Evolutionary conservation across 2,329 filamentous ascomycete species (phyloP).

Genomic region (Dactylellina sp.): DNA sequence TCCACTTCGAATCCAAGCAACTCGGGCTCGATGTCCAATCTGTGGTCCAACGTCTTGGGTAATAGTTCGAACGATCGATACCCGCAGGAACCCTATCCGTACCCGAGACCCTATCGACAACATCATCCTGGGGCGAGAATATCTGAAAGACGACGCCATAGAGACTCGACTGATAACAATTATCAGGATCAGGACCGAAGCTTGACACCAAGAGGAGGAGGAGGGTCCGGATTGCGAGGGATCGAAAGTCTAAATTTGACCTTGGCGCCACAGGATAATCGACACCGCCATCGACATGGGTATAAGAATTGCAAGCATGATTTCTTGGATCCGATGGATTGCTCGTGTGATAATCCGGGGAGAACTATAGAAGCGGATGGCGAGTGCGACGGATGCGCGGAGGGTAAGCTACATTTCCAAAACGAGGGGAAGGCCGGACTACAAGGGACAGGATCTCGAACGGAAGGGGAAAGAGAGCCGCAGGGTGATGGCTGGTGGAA

Average conservation of each 20-base stretch:
- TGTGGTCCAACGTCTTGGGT: background rate
- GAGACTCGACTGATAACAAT: background rate
- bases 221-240: background rate
- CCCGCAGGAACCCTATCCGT: background rate
- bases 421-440: background rate
- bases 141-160: background rate
- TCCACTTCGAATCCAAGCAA: background rate
- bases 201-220: background rate
- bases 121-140: background rate
- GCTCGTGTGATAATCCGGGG: conserved; percentile 24
- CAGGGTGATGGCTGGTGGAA: conserved; percentile 16
- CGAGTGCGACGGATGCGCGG: conserved; percentile 9
- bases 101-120: background rate
- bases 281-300: conserved; percentile 35
- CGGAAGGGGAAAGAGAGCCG: background rate
- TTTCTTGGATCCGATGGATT: conserved; percentile 41
- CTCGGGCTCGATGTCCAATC: too few relatives aligned
- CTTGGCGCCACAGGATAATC: too few relatives aligned
- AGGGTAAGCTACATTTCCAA: background rate
- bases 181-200: background rate
- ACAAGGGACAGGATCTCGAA: background rate
- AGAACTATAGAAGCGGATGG: conserved; percentile 1
- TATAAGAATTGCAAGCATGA: conserved; percentile 21
- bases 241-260: background rate
- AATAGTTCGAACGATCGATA: background rate